Percentiles rank a stretch among this genome's conserved stretches.
Conservation (phyloP, 2,329 filamentous ascomycete species). For the Calonectria naviculata region DNA sequence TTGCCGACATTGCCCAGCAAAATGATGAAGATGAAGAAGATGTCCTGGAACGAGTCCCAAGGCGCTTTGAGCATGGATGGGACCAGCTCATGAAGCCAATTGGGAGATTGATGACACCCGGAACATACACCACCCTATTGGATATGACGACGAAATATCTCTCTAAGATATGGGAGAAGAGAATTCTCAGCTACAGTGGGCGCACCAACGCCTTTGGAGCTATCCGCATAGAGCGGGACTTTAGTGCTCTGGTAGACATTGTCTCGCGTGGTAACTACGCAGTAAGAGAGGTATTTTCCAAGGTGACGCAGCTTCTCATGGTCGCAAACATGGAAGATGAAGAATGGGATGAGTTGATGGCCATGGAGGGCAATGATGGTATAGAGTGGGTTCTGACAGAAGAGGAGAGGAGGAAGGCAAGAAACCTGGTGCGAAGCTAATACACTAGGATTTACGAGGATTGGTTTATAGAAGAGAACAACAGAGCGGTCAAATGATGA, state of each 20-base stretch:
- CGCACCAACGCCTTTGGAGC: slow-evolving; percentile 85
- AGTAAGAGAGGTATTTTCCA: slow-evolving; percentile 80
- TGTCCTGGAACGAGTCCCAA: slow-evolving; percentile 75
- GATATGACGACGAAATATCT: slow-evolving; percentile 80
- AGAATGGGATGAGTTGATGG: slow-evolving; percentile 84
- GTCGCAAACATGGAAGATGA: slow-evolving; percentile 96
- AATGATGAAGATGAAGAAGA: slow-evolving; percentile 65
- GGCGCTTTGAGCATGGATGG: slow-evolving; percentile 88
- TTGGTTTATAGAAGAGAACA: slow-evolving; percentile 17
- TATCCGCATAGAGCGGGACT: slow-evolving; percentile 85
- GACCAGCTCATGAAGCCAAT: slow-evolving; percentile 86
- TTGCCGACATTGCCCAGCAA: slow-evolving; percentile 65
- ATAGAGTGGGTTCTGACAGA: slow-evolving; percentile 78
- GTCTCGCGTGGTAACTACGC: slow-evolving; percentile 80
- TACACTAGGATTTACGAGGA: slow-evolving; percentile 3
- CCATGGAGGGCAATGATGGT: slow-evolving; percentile 66
- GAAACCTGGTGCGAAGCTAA: slow-evolving; percentile 69
- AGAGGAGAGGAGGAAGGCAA: slow-evolving; percentile 79
- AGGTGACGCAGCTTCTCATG: slow-evolving; percentile 83
- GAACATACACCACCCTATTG: slow-evolving; percentile 81
- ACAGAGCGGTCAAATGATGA: slow-evolving; percentile 24
- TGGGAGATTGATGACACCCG: slow-evolving; percentile 82
- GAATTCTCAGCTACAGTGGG: slow-evolving; percentile 83
- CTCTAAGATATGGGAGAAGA: slow-evolving; percentile 84
- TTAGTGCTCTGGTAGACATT: slow-evolving; percentile 77